Evolutionary conservation across 1,284 basidiomycete genomes (phyloP), one percentile per base, ranked within the genome.

Genomic region (Boletus sp.): DNA sequence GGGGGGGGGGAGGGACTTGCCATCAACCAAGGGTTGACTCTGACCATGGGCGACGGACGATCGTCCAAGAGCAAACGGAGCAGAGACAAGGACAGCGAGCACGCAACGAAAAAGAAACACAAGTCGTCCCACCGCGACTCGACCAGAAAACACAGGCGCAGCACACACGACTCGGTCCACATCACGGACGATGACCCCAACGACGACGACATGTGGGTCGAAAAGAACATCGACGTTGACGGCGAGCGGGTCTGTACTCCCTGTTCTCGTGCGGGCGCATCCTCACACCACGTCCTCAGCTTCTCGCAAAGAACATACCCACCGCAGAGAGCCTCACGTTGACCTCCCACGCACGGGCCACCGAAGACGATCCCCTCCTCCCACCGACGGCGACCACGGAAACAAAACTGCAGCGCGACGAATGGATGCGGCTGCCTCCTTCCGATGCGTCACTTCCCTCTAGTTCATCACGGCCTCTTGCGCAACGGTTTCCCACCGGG

Each of bases 341-440:
- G 33, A 84, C 71, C 8, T 86, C 86, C 0, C 73, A 78, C 37
- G 78, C 80, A 17, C 65, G 72, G 30, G 61, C 69, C 33, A 60
- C 68, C 20, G 61, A 74, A 8, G 62, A 69, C 16, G 72, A 76
- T 48, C 71, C 76, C 0, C 57, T 70, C 1, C 69, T 79, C 20
- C 79, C 81, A 3, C 70, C 69, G 6, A 57, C 69, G 10, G 55
- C 66, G 2, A 65, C 63, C 6, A 70, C 78, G 2, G 77, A 80
- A 51, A 72, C 77, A 0, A 67, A 71, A 16, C 61, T 86, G 19
- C 76, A 83, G 58, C 78, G 92, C 16, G 91, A 94, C 56, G 84
- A 91, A 30, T 95, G 93, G 94, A 95, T 96, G 94, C 69, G 91
- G n/a, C 70, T 76, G 25, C 78, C 79, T 6, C 57, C 72, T 5